Evolutionary conservation across 2,329 filamentous ascomycete species (phyloP).

Genomic region (Hypoxylon sp.): DNA sequence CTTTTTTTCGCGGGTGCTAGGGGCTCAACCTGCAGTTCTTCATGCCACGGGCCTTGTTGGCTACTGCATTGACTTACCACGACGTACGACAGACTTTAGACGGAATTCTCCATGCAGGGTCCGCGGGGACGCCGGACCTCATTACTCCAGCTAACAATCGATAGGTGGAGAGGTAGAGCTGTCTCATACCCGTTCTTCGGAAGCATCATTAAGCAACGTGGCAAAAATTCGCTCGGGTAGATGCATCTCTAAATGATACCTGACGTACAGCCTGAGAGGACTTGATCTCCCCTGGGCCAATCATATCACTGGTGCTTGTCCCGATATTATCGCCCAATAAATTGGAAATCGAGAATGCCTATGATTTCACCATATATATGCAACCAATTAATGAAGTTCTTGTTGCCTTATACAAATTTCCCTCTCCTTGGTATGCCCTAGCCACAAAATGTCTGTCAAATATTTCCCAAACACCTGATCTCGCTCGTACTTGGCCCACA

Average conservation of each 20-base stretch:
- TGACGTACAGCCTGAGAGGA: constrained; percentile 42
- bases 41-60: constrained; percentile 13
- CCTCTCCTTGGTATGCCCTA: constrained; percentile 37
- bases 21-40: constrained; percentile 8
- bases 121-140: constrained; percentile 25
- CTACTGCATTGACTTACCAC: constrained; percentile 15
- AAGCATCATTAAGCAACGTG: constrained; percentile 34
- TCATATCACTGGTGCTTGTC: constrained; percentile 34
- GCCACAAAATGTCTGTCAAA: constrained; percentile 43
- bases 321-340: constrained; percentile 40
- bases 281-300: constrained; percentile 42
- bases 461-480: constrained; percentile 30
- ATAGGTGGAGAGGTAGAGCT: constrained; percentile 17
- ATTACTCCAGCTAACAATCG: constrained; percentile 14
- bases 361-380: constrained; percentile 44
- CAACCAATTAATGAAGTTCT: constrained; percentile 45
- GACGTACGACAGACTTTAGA: constrained; percentile 8
- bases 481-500: constrained; percentile 34
- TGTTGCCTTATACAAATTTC: constrained; percentile 39
- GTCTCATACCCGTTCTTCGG: constrained; percentile 27
- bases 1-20: constrained; percentile 6
- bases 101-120: constrained; percentile 25
- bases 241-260: constrained; percentile 45
- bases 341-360: constrained; percentile 35
- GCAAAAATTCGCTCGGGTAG: constrained; percentile 44